These are phyloP conservation scores for Boletus holoroseus DNA, from an alignment of 1,284 basidiomycete species.

Conservation along the genomic window DNA sequence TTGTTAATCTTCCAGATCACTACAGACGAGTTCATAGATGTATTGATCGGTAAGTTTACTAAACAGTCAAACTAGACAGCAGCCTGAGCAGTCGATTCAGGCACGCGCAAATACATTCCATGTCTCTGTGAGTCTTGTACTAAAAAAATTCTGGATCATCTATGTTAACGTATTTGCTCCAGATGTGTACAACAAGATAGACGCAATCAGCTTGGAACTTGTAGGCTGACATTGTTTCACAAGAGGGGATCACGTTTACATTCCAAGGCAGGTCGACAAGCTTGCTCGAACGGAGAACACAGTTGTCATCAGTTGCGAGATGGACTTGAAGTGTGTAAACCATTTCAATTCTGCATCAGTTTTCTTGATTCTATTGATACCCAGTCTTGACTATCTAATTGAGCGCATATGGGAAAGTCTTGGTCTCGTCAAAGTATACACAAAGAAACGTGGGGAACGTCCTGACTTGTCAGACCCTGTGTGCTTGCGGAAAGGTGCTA, in stretches of 20 bases:
- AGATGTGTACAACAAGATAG: conserved; percentile 96
- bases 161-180: not conserved
- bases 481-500: conserved; percentile 86
- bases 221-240: conserved; percentile 16
- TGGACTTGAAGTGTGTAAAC: conserved; percentile 70
- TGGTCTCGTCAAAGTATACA: conserved; percentile 87
- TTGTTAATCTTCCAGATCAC: conserved; percentile 59
- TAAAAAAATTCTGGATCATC: not conserved
- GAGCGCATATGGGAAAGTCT: conserved; percentile 90
- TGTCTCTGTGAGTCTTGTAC: conserved; percentile 63
- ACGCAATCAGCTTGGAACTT: conserved; percentile 85
- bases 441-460: conserved; percentile 91
- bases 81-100: conserved; percentile 34
- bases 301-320: conserved; percentile 91
- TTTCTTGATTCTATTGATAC: not conserved
- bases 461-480: conserved; percentile 93
- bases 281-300: conserved; percentile 84
- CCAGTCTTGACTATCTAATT: conserved; percentile 80
- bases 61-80: not conserved
- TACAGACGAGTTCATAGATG: conserved; percentile 96
- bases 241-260: not conserved
- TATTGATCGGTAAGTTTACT: conserved; percentile 67
- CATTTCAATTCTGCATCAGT: not conserved
- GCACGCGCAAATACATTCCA: conserved; percentile 91
- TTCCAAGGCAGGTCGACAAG: conserved; percentile 55